These are phyloP conservation scores for Trametes maxima DNA, from an alignment of 768 basidiomycete species.

Conservation along the genomic window DNA sequence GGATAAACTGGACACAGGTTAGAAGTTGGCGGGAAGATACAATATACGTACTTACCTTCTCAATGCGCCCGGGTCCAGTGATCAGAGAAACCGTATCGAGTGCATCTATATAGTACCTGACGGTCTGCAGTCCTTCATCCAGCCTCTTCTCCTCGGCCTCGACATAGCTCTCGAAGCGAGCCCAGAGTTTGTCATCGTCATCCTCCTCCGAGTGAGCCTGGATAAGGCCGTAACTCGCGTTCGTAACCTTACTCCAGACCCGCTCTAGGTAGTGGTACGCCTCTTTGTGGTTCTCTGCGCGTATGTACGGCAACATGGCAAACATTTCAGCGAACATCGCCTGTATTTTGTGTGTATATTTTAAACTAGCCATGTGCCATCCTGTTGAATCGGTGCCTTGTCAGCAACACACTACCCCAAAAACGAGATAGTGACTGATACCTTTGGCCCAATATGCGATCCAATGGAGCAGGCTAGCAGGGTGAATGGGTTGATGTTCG, in stretches of 20 bases:
- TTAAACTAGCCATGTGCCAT: background rate
- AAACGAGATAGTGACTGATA: slow-evolving; percentile 29
- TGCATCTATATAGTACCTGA: slow-evolving; percentile 36
- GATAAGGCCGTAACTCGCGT: no score
- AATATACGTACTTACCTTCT: slow-evolving; percentile 27
- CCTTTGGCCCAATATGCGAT: slow-evolving; percentile 9
- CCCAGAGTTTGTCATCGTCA: background rate
- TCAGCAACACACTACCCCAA: background rate
- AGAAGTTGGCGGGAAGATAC: background rate
- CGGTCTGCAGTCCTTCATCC: slow-evolving; percentile 28
- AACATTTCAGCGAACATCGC: background rate
- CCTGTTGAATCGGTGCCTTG: background rate
- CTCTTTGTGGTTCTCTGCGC: background rate
- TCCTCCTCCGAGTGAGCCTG: background rate
- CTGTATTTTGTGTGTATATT: background rate
- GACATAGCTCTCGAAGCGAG: slow-evolving; percentile 13
- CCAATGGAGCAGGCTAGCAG: slow-evolving; percentile 35
- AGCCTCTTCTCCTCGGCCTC: slow-evolving; percentile 30
- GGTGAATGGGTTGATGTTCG: background rate
- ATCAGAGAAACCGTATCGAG: slow-evolving; percentile 32
- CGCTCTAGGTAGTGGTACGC: background rate
- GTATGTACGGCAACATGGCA: background rate
- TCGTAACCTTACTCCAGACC: background rate
- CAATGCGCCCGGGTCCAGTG: slow-evolving; percentile 36
- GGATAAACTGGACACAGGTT: slow-evolving; percentile 31